Conservation (phyloP, 306 rosid genomes). For the Dicorynia guianensis region DNA sequence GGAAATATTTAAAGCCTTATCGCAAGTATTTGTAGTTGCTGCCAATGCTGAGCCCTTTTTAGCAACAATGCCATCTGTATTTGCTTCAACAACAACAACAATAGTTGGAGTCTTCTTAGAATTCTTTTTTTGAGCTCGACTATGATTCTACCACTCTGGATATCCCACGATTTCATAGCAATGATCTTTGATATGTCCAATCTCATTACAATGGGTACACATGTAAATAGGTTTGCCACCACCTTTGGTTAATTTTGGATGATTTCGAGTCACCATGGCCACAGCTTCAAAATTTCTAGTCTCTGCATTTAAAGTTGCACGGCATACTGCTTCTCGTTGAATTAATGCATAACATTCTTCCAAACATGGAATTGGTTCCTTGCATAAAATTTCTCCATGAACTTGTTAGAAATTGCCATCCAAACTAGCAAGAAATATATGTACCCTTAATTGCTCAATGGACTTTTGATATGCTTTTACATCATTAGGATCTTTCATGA, state of each 20-base stretch:
- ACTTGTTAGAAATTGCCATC: neutral
- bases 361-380: neutral
- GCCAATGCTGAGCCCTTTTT: neutral
- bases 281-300: neutral
- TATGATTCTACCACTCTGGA: slow-evolving; percentile 20
- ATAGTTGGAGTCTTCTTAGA: neutral
- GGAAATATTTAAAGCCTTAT: neutral
- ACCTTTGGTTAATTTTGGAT: neutral
- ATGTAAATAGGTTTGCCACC: neutral
- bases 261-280: neutral
- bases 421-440: neutral
- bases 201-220: neutral
- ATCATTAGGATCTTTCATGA: slow-evolving; percentile 6
- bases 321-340: neutral
- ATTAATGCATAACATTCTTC: neutral
- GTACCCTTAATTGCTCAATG: neutral
- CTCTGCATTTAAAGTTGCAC: neutral
- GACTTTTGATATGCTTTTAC: neutral
- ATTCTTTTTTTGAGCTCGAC: neutral
- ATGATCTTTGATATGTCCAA: neutral
- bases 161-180: neutral
- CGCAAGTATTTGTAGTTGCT: neutral
- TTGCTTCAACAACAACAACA: neutral
- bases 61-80: neutral
- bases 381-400: neutral